phyloP scores from a whole-genome alignment of 2,329 filamentous ascomycete species.

The Monosporascus sp. region DNA sequence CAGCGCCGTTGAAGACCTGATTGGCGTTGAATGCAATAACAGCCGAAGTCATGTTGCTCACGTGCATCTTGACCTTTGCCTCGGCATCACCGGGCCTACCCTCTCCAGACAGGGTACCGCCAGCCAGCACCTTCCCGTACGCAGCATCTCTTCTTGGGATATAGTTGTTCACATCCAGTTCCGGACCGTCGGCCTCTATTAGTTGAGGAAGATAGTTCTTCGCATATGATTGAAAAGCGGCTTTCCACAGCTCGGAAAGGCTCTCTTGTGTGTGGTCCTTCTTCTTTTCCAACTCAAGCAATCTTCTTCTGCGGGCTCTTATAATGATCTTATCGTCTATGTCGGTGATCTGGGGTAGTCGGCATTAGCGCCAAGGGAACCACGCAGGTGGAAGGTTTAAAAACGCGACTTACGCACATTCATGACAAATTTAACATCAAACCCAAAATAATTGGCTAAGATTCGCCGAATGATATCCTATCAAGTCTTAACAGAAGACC shows the following conservation, averaged over 20 bases:
- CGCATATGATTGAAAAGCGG: constrained; percentile 52
- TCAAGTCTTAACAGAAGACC: neutral
- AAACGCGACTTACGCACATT: constrained; percentile 44
- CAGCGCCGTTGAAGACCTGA: constrained; percentile 48
- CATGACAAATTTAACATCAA: constrained; percentile 82
- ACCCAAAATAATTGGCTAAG: constrained; percentile 76
- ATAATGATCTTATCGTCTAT: constrained; percentile 69
- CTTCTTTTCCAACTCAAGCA: constrained; percentile 73
- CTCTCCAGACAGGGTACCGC: constrained; percentile 50
- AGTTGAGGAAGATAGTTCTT: constrained; percentile 50
- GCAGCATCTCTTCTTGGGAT: constrained; percentile 41
- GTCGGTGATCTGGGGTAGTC: constrained; percentile 55
- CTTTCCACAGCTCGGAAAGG: constrained; percentile 40
- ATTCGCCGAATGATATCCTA: constrained; percentile 77
- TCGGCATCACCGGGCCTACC: constrained; percentile 68
- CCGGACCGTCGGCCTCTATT: constrained; percentile 32
- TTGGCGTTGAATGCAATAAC: constrained; percentile 42
- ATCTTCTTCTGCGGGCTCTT: constrained; percentile 67
- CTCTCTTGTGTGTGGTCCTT: constrained; percentile 52
- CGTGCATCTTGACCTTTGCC: constrained; percentile 86
- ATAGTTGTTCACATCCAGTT: constrained; percentile 47
- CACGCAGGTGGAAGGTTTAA: neutral
- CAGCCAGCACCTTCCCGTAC: constrained; percentile 50
- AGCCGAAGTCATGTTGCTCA: constrained; percentile 56
- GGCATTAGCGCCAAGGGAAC: neutral